Evolutionary conservation across 129 eudicot genomes (phyloP).

Genomic region (Flaveria bidentis): DNA sequence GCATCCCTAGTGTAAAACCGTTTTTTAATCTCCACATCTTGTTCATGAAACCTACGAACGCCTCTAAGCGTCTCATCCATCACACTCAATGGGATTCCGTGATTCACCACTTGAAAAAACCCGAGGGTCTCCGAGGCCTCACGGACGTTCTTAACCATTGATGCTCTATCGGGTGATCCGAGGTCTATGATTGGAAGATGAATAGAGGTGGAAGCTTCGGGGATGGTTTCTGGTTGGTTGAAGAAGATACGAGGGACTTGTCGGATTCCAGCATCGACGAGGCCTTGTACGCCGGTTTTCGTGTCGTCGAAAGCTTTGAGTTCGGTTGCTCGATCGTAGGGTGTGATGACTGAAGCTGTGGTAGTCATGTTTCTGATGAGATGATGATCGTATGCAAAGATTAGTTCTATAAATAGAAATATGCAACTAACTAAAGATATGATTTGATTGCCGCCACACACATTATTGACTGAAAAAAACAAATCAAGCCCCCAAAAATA

Average conservation of each 20-base stretch:
- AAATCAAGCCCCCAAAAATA: too few relatives aligned
- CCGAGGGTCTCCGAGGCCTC: slow-evolving; percentile 43
- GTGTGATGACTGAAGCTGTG: neutral
- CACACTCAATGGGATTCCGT: slow-evolving; percentile 45
- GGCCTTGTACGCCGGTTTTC: slow-evolving; percentile 56
- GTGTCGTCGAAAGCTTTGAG: slow-evolving; percentile 53
- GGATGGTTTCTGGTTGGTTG: slow-evolving; percentile 37
- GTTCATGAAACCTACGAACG: slow-evolving; percentile 32
- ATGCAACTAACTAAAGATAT: neutral
- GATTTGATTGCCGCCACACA: too few relatives aligned
- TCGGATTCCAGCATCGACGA: slow-evolving; percentile 48
- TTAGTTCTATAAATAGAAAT: neutral
- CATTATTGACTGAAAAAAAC: neutral
- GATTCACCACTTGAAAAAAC: slow-evolving; percentile 63
- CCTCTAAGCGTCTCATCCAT: slow-evolving; percentile 45
- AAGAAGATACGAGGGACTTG: slow-evolving; percentile 53
- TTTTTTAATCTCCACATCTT: slow-evolving; percentile 32
- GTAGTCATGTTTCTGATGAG: slow-evolving; percentile 26
- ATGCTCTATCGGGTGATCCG: slow-evolving; percentile 17
- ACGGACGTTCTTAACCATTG: slow-evolving; percentile 30
- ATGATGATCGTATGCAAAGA: slow-evolving; percentile 2
- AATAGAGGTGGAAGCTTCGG: slow-evolving; percentile 22
- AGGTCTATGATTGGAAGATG: slow-evolving; percentile 46
- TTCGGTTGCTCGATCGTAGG: slow-evolving; percentile 35
- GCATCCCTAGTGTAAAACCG: slow-evolving; percentile 42